Evolutionary conservation across 306 rosid species (phyloP).

Genomic region (Acacia confusa): DNA sequence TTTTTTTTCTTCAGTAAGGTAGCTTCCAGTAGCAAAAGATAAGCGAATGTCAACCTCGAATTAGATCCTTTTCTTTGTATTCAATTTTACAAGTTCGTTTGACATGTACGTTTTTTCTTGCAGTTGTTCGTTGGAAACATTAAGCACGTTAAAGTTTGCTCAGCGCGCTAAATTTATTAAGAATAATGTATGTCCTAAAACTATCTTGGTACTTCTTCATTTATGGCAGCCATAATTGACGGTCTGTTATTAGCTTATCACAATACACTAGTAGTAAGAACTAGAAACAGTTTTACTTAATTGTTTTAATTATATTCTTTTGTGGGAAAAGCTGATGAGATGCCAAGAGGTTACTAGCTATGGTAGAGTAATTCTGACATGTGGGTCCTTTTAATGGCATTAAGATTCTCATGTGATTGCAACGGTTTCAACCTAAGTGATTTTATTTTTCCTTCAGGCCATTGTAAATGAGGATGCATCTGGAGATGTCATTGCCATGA

Average conservation of each 20-base stretch:
- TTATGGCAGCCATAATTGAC: not conserved
- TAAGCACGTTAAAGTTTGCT: slow-evolving; percentile 97
- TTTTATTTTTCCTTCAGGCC: slow-evolving; percentile 56
- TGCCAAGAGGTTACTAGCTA: not conserved
- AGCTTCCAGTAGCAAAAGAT: not conserved
- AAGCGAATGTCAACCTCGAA: not conserved
- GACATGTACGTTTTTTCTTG: slow-evolving; percentile 36
- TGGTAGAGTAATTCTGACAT: not conserved
- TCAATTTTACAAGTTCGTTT: slow-evolving; percentile 3
- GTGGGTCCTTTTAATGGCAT: not conserved
- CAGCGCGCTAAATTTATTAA: slow-evolving; percentile 95
- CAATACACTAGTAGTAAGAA: not conserved
- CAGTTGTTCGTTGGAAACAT: slow-evolving; percentile 96
- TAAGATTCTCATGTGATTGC: slow-evolving; percentile 16
- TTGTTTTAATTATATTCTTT: not conserved
- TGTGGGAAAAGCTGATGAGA: not conserved
- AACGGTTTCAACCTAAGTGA: not conserved
- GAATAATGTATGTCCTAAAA: slow-evolving; percentile 70
- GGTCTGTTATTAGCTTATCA: not conserved
- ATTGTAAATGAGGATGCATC: slow-evolving; percentile 94
- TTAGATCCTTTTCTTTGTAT: not conserved
- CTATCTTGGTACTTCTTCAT: not conserved
- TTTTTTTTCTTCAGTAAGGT: not conserved
- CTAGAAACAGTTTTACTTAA: slow-evolving; percentile 8
- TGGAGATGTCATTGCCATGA: slow-evolving; percentile 96